Base-by-base conservation (phyloP, 73 alveolate genomes). In the Paramecium caudatum region DNA sequence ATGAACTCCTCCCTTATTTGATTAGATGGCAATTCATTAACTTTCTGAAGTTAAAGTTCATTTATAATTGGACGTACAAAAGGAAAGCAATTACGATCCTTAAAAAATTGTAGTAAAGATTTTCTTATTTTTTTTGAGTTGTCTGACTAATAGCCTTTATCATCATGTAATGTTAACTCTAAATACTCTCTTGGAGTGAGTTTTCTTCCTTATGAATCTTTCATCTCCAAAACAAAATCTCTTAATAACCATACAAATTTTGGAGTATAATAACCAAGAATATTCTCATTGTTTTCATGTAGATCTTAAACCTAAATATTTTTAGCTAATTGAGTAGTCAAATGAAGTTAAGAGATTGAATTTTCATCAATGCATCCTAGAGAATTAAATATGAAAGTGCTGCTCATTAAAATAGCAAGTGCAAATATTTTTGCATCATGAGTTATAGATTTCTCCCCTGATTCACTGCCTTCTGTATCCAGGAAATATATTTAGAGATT, bases 401-500 rank as follows among this genome's bases (percentile, higher is more conserved):
- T 91, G 33, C 98, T 90, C 62, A 98, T 86, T 82, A 98, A 94
- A 43, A 96, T 96, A 2, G 97, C 98, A 62, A 98, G 83, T 7
- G 99, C 98, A 94, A 98, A 97, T n/a, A 98, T 95, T 92, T 95
- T 98, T 17, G 97, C 96, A 93, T 98, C 99, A 93, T 97, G 99
- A 90, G 95, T 94, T 87, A 94, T 78, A 63, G 94, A 95, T 93
- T 94, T 95, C 47, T 97, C 98, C 12, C 95, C 94, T 12, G 98
- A 95, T 43, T 98, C 98, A 50, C 97, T 92, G 39, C 99, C 99
- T 88, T 98, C 99, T 6, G 99, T 96, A 61, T 98, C 99, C n/a
- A 98, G 84, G 17, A 97, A 91, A 17, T 97, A 65, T 13, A 97
- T 94, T 90, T 95, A 92, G 91, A 97, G 91, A 87, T 97, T 94